Conservation (phyloP, 2,329 filamentous ascomycete species). For the Claviceps sp. region DNA sequence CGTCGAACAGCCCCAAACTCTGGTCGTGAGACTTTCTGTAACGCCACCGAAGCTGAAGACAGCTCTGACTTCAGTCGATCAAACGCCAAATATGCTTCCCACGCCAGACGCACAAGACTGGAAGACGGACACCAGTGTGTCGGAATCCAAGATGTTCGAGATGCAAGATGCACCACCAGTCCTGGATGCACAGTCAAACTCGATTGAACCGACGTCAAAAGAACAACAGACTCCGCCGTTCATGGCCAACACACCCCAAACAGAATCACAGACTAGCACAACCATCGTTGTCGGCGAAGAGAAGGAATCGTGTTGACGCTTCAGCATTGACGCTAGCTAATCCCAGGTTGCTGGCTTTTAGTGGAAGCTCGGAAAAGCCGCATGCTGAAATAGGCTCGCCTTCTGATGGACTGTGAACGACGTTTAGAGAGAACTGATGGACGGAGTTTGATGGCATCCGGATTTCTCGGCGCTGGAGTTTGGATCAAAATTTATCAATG, state of each 20-base stretch:
- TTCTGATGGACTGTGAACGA: constrained; percentile 18
- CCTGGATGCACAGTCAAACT: background rate
- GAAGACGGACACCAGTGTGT: constrained; percentile 5
- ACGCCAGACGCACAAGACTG: constrained; percentile 11
- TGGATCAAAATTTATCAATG: background rate
- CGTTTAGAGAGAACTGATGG: constrained; percentile 13
- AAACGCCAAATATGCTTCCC: constrained; percentile 12
- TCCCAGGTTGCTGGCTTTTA: constrained; percentile 40
- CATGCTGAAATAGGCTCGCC: constrained; percentile 19
- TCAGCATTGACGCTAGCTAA: constrained; percentile 20
- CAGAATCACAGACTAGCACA: constrained; percentile 1
- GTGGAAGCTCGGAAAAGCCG: constrained; percentile 48
- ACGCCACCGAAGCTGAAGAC: constrained; percentile 26
- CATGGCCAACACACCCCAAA: background rate
- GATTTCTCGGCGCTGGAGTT: constrained; percentile 5
- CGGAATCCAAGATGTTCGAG: constrained; percentile 11
- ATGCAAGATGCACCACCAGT: constrained; percentile 15
- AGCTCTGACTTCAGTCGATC: constrained; percentile 13
- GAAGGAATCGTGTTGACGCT: background rate
- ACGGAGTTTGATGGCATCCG: constrained; percentile 6
- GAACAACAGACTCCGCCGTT: background rate
- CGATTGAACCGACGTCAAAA: background rate
- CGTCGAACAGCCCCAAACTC: constrained; percentile 38
- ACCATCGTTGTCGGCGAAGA: constrained; percentile 8
- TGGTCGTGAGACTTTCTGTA: constrained; percentile 62